Conservation (phyloP, 345 rosid species). For the Toxicodendron radicans region DNA sequence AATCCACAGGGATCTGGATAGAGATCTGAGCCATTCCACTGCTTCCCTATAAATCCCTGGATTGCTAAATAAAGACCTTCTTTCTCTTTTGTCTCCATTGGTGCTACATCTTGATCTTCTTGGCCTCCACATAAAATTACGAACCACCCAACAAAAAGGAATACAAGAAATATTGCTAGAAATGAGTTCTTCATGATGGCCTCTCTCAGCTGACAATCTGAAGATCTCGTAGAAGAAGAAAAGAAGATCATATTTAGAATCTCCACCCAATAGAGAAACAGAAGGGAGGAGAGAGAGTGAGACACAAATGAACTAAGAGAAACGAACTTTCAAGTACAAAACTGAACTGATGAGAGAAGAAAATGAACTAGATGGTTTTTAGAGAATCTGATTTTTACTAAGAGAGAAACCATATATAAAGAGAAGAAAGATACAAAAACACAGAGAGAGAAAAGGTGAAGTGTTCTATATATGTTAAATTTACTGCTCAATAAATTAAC, state of each 20-base stretch:
- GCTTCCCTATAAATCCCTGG: slow-evolving; percentile 41
- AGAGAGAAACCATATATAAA: background rate
- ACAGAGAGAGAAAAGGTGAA: background rate
- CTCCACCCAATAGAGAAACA: background rate
- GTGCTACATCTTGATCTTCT: slow-evolving; percentile 12
- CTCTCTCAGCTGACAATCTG: background rate
- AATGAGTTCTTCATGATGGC: background rate
- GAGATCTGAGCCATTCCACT: slow-evolving; percentile 48
- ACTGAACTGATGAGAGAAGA: background rate
- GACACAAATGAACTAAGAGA: background rate
- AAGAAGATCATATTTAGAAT: background rate
- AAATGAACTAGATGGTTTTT: background rate
- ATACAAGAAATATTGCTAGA: background rate
- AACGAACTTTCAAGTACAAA: too few relatives aligned
- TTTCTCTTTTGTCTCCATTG: slow-evolving; percentile 34
- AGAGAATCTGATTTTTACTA: background rate
- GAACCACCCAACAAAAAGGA: slow-evolving; percentile 2
- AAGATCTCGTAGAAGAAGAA: background rate
- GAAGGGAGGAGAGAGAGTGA: background rate
- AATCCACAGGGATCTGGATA: slow-evolving; percentile 52
- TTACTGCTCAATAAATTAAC: background rate
- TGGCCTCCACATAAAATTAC: background rate
- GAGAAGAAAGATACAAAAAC: background rate
- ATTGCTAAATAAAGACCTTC: slow-evolving; percentile 35
- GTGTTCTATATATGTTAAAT: background rate